phyloP scores from a whole-genome alignment of 1,284 basidiomycete genomes.

The Ustilago sp. region DNA sequence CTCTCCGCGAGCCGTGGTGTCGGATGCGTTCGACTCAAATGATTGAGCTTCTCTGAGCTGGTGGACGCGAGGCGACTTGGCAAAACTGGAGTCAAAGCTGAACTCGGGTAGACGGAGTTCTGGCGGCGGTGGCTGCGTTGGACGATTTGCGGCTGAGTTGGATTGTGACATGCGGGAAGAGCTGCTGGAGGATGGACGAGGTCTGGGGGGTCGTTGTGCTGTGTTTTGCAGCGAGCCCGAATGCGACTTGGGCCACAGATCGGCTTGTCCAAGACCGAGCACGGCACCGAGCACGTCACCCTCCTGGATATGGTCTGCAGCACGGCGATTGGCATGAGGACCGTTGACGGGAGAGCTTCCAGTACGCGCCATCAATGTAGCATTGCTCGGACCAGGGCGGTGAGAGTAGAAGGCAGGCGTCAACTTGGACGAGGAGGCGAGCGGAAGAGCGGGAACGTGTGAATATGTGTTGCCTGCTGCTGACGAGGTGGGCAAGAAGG shows the following conservation, averaged over 20 bases:
- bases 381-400: neutral
- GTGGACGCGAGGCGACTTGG: conserved; percentile 31
- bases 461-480: neutral
- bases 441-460: conserved; percentile 9
- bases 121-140: conserved; percentile 15
- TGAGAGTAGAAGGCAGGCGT: conserved; percentile 9
- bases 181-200: conserved; percentile 29
- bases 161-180: conserved; percentile 16
- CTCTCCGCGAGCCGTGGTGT: conserved; percentile 36
- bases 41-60: conserved; percentile 52
- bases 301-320: conserved; percentile 40
- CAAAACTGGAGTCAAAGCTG: conserved; percentile 27
- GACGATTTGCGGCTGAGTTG: neutral
- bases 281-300: conserved; percentile 64
- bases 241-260: conserved; percentile 26
- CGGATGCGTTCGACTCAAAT: conserved; percentile 47
- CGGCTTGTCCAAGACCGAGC: conserved; percentile 53
- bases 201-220: conserved; percentile 4
- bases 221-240: neutral
- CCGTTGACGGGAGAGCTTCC: conserved; percentile 47
- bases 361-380: conserved; percentile 31
- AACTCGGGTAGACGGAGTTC: conserved; percentile 37
- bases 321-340: conserved; percentile 29
- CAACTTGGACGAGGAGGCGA: conserved; percentile 12
- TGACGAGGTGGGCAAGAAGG: neutral